Evolutionary conservation across 768 basidiomycete genomes (phyloP).

Genomic region (Phylloporus sp.): DNA sequence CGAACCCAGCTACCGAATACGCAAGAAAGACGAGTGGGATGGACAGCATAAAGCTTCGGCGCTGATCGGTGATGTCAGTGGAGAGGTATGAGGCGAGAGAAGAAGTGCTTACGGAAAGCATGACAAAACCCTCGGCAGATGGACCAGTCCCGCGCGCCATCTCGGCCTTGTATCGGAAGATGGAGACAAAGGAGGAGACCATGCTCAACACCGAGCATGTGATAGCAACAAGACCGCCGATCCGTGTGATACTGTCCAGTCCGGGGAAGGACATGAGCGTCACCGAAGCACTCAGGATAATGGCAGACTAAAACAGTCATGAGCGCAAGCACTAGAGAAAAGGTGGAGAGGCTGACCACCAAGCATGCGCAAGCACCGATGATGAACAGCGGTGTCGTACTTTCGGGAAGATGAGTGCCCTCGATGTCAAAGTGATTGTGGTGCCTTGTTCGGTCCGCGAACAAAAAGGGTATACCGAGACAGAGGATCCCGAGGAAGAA

Average conservation of each 20-base stretch:
- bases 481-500: conserved; percentile 61
- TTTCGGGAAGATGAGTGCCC: conserved; percentile 41
- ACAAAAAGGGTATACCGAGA: conserved; percentile 77
- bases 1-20: conserved; percentile 67
- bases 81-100: conserved; percentile 4
- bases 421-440: conserved; percentile 57
- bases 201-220: conserved; percentile 68
- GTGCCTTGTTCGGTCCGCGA: conserved; percentile 49
- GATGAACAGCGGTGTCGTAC: conserved; percentile 55
- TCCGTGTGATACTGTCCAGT: conserved; percentile 58
- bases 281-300: conserved; percentile 76
- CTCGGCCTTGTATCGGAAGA: conserved; percentile 69
- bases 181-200: conserved; percentile 61
- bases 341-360: conserved; percentile 43
- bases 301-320: conserved; percentile 55
- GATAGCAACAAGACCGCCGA: conserved; percentile 64
- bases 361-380: conserved; percentile 64
- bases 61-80: conserved; percentile 22
- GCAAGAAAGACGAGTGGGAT: conserved; percentile 71
- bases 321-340: background rate
- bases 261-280: conserved; percentile 79
- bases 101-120: conserved; percentile 38
- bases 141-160: conserved; percentile 48
- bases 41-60: conserved; percentile 58
- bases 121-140: conserved; percentile 51